These are phyloP conservation scores for Alternaria dauci DNA, from an alignment of 2,329 filamentous ascomycete genomes.

Conservation along the genomic window DNA sequence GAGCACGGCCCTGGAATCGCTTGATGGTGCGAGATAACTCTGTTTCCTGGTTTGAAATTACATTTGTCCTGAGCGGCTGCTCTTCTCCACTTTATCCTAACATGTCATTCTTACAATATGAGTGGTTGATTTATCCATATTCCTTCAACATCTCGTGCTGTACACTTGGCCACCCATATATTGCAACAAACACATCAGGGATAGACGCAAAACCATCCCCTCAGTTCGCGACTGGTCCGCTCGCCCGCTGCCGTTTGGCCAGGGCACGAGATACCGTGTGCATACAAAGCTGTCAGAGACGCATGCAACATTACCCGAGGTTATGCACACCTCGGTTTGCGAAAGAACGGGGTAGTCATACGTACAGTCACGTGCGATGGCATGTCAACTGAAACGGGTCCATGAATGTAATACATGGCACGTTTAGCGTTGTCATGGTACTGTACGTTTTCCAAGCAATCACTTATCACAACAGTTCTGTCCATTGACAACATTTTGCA, in stretches of 20 bases:
- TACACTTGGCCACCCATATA: conserved; percentile 26
- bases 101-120: conserved; percentile 1
- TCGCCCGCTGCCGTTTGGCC: conserved; percentile 7
- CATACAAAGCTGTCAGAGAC: neutral
- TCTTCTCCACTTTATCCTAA: neutral
- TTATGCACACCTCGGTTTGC: neutral
- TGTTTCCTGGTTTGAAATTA: conserved; percentile 1
- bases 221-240: conserved; percentile 3
- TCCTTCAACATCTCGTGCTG: conserved; percentile 5
- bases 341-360: conserved; percentile 5
- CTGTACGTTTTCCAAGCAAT: neutral
- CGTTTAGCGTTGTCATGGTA: neutral
- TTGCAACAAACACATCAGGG: conserved; percentile 25
- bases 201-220: neutral
- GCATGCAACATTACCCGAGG: conserved; percentile 7
- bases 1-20: neutral
- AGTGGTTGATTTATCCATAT: conserved; percentile 27
- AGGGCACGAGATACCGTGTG: neutral
- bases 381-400: neutral
- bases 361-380: conserved; percentile 5
- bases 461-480: neutral
- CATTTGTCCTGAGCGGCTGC: neutral
- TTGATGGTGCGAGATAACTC: neutral
- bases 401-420: neutral
- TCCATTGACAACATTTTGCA: neutral